A percentile compares a stretch with the other conserved stretches of the same genome.
Conservation (phyloP, 2,329 filamentous ascomycete species). For the Helotiales sp. region DNA sequence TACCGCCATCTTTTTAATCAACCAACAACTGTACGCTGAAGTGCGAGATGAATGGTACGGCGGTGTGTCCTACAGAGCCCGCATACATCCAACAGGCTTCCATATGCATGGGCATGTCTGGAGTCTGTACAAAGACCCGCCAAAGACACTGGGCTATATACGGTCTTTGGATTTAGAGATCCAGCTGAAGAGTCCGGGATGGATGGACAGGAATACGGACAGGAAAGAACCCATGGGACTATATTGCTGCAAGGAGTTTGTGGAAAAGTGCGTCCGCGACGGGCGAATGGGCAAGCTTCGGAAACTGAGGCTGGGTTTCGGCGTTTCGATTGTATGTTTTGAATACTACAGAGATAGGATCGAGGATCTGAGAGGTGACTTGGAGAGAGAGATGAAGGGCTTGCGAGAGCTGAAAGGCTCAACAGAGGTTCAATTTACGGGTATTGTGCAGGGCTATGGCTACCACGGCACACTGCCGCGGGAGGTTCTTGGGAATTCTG, state of each 20-base stretch:
- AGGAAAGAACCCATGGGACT: constrained; percentile 1
- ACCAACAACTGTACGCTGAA: neutral
- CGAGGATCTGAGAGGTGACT: constrained; percentile 24
- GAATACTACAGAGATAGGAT: neutral
- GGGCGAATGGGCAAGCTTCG: constrained; percentile 45
- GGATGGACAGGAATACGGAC: neutral
- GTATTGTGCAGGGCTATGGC: neutral
- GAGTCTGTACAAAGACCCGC: neutral
- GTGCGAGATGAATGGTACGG: neutral
- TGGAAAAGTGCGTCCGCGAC: neutral
- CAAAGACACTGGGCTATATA: neutral
- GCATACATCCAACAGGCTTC: neutral
- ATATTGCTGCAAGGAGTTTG: neutral
- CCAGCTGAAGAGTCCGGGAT: neutral
- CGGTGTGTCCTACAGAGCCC: neutral
- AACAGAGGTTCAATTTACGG: neutral
- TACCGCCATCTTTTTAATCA: neutral
- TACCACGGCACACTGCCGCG: neutral
- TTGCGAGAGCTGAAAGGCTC: neutral
- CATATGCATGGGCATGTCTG: neutral
- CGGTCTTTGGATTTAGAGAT: neutral
- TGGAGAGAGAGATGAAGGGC: neutral
- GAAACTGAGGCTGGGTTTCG: neutral
- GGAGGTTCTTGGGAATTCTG: neutral
- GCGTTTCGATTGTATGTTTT: neutral